phyloP scores from a whole-genome alignment of 176 grass and related monocot genomes.

The Dendrocalamus sinicus region DNA sequence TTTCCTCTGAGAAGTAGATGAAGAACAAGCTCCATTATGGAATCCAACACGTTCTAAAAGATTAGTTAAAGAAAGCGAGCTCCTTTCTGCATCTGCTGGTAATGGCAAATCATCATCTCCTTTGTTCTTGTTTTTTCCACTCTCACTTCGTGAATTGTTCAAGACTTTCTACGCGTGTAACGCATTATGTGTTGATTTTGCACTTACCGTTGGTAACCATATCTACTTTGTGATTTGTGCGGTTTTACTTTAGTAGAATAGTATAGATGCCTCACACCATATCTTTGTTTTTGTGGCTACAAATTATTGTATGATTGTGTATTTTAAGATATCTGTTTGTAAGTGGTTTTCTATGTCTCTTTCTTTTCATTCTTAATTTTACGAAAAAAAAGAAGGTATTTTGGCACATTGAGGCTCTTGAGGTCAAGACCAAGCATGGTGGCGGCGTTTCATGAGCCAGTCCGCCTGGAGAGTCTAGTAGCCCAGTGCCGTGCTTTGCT shows the following conservation, averaged over 20 bases:
- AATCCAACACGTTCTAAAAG: slow-evolving; percentile 31
- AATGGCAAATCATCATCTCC: neutral
- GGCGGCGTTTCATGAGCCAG: neutral
- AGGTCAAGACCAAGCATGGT: slow-evolving; percentile 10
- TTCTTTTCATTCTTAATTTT: neutral
- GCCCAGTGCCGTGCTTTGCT: neutral
- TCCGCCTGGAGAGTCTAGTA: slow-evolving; percentile 10
- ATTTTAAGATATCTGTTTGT: slow-evolving; percentile 4
- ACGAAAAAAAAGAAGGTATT: neutral
- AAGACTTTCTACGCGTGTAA: neutral
- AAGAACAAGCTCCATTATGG: slow-evolving; percentile 1
- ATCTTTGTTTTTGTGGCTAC: neutral
- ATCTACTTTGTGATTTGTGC: neutral
- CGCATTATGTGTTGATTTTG: neutral
- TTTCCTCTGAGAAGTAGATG: neutral
- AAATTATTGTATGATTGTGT: neutral
- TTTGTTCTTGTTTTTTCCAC: neutral
- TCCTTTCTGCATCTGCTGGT: neutral
- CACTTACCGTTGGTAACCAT: neutral
- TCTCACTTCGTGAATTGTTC: neutral
- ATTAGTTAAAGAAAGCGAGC: neutral
- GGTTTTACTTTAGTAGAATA: neutral
- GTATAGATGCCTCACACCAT: neutral
- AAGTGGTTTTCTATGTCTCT: slow-evolving; percentile 4
- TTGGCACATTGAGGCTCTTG: neutral